Percentiles rank a stretch among this genome's conserved stretches.
Conservation (phyloP, 106 monocot genomes). For the Triglochin maritima region DNA sequence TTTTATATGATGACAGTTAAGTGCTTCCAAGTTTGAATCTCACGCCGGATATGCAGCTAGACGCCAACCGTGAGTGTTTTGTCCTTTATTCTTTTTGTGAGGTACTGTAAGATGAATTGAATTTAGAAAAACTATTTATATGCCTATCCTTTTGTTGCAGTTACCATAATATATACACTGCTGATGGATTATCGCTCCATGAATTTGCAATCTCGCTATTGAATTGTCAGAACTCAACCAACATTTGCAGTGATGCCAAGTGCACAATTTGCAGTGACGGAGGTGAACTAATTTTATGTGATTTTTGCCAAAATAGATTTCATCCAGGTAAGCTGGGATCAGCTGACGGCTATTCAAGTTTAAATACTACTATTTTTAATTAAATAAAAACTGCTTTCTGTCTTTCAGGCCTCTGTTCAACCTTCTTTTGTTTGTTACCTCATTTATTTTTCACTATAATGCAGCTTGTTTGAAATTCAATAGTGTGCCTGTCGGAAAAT, state of each 20-base stretch:
- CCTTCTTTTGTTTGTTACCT: no score
- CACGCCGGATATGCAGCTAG: constrained; percentile 24
- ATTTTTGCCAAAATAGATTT: constrained; percentile 29
- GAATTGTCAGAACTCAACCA: constrained; percentile 15
- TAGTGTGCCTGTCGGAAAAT: constrained; percentile 5
- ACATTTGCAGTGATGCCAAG: constrained; percentile 1
- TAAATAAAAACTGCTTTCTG: no score
- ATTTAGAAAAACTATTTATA: not conserved
- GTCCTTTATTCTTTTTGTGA: not conserved
- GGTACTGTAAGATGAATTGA: not conserved
- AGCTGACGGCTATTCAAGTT: no score
- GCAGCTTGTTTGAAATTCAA: constrained; percentile 16
- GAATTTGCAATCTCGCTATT: constrained; percentile 28
- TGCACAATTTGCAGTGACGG: constrained; percentile 34
- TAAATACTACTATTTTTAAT: no score
- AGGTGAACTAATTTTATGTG: constrained; percentile 29
- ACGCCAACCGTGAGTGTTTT: constrained; percentile 16
- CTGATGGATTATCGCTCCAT: constrained; percentile 50
- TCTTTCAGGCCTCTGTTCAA: no score
- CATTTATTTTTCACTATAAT: not conserved
- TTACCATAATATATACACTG: constrained; percentile 56
- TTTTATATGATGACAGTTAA: constrained; percentile 8
- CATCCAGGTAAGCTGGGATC: constrained; percentile 28
- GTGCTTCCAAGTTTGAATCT: constrained; percentile 20
- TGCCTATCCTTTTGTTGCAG: constrained; percentile 23